Evolutionary conservation across 1,284 basidiomycete species (phyloP), one percentile per base, ranked within the genome.

Genomic region (Apiotrichum veenhuisii): DNA sequence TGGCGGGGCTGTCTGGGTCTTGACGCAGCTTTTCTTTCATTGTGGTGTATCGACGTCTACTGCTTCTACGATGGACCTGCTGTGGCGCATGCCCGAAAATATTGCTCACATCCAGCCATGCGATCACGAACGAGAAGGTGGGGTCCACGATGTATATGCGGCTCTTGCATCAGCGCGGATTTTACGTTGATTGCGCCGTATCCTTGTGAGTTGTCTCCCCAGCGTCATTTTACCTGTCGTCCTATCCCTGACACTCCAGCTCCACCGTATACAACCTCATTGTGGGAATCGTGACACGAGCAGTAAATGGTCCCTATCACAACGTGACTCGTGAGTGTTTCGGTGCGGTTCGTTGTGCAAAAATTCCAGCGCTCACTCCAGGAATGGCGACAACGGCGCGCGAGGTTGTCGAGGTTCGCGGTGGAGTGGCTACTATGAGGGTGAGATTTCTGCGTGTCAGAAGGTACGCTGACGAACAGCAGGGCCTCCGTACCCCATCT

Each of bases 391-490:
- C 69, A 4, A 73, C 71, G 0, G 73, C 73, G 4, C 58, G 68
- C 36, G 71, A 72, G 42, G 66, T 75, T 1, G 61, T 70, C 18
- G 73, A 75, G 46, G 59, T 72, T 11, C 48, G 57, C 0, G 50
- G 47, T 14, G 53, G 52, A 1, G 34, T 53, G 1, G 38, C 46
- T 17, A 30, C 26, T 3, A 41, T 56, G 49, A 36, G 30, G 37
- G 50, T 56, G 42, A 12, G 55, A 11, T 4, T 26, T 12, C 17
- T 25, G 17, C 14, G 14, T n/a, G n/a, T n/a, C n/a, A n/a, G 26
- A 5, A 12, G 36, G 5, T 18, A 48, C n/a, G n/a, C 30, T 20
- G 18, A 30, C n/a, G 12, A 25, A 5, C 33, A 48, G 46, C 33
- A 30, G 15, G 26, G 46, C 12, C 46, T 48, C 5, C 46, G 34